These are phyloP conservation scores for Verticillium zaregamsianum DNA, from an alignment of 2,329 filamentous ascomycete species.

Conservation along the genomic window DNA sequence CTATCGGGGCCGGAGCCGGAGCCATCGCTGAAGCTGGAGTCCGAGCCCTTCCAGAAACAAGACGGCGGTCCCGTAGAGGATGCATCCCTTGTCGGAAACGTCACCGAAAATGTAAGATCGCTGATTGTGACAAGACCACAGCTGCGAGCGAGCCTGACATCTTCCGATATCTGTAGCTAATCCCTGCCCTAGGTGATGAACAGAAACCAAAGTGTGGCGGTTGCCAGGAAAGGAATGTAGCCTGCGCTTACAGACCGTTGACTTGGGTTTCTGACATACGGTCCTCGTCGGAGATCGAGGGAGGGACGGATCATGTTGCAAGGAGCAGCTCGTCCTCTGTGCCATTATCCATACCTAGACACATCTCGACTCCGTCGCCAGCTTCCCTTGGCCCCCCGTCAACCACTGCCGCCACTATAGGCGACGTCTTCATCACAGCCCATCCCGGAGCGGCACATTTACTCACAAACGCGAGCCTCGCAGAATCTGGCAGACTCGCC, in stretches of 20 bases:
- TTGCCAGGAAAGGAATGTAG: not conserved
- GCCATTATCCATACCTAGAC: not conserved
- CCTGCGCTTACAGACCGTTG: not conserved
- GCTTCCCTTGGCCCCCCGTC: not conserved
- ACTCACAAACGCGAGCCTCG: not conserved
- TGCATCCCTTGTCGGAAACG: constrained; percentile 11
- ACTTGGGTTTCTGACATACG: not conserved
- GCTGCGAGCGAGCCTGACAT: not conserved
- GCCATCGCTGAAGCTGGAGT: too few relatives aligned
- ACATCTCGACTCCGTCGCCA: not conserved
- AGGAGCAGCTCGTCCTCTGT: not conserved
- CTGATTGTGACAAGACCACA: too few relatives aligned
- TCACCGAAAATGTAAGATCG: constrained; percentile 10
- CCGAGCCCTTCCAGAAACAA: not conserved
- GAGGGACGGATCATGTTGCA: not conserved
- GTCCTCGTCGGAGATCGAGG: not conserved
- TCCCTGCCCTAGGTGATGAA: not conserved
- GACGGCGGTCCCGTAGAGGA: constrained; percentile 6
- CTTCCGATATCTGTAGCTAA: not conserved
- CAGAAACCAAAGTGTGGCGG: not conserved
- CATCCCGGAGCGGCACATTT: not conserved
- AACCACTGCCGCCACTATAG: not conserved
- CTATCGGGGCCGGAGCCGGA: not conserved
- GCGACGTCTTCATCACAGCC: not conserved
- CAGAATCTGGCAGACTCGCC: not conserved